phyloP scores from a whole-genome alignment of 1,284 basidiomycete species.

The Apiotrichum mycotoxinovorans region DNA sequence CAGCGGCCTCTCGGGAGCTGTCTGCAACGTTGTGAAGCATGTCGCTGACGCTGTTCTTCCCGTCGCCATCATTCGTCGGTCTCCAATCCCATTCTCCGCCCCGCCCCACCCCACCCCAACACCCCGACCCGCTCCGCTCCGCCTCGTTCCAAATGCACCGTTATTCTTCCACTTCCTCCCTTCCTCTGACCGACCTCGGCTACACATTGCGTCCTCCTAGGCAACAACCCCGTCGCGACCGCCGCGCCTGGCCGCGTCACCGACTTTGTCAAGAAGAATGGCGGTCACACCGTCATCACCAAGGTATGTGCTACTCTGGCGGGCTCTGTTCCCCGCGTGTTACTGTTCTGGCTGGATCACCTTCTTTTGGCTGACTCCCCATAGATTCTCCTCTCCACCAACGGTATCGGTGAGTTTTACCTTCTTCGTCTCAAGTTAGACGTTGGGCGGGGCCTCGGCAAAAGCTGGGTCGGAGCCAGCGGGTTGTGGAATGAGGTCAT shows the following conservation, averaged over 20 bases:
- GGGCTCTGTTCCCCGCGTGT: too few species aligned
- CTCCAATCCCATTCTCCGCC: not conserved
- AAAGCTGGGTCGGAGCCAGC: not conserved
- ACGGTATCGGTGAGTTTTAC: slow-evolving; percentile 76
- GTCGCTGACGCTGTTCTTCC: slow-evolving; percentile 3
- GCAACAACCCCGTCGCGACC: slow-evolving; percentile 84
- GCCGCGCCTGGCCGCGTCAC: slow-evolving; percentile 74
- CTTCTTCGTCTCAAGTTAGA: not conserved
- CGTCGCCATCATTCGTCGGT: not conserved
- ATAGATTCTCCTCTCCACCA: slow-evolving; percentile 93
- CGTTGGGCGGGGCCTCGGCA: too few species aligned
- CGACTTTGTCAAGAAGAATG: slow-evolving; percentile 87
- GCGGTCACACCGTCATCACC: slow-evolving; percentile 97
- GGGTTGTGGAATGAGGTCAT: not conserved
- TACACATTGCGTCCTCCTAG: slow-evolving; percentile 51
- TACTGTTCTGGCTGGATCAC: not conserved
- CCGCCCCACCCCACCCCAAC: not conserved
- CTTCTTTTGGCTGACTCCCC: slow-evolving; percentile 1
- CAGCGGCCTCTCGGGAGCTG: not conserved
- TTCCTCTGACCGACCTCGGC: not conserved
- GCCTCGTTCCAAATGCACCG: too few species aligned
- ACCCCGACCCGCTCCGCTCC: not conserved
- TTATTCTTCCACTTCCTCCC: too few species aligned
- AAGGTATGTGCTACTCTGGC: slow-evolving; percentile 63
- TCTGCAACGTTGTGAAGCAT: too few species aligned